These are phyloP conservation scores for Pseudonitzschia pungens DNA, from an alignment of 108 stramenopile genomes.

Conservation along the genomic window DNA sequence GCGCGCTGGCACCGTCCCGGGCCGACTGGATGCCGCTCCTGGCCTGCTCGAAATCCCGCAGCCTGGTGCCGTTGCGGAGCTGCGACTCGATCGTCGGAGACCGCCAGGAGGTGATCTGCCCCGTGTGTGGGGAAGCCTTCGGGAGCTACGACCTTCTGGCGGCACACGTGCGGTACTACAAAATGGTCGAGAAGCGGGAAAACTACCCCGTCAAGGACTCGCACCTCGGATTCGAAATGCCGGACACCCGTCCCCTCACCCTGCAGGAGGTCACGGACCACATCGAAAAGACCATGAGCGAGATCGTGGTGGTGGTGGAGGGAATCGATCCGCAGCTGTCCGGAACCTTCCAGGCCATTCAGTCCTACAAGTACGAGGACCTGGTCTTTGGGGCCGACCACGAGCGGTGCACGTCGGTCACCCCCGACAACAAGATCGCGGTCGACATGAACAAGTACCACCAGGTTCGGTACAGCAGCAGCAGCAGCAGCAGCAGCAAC, in stretches of 20 bases:
- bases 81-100: conserved; percentile 42
- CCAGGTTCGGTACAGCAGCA: conserved; percentile 12
- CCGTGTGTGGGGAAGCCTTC: conserved; percentile 67
- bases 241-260: conserved; percentile 13
- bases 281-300: conserved; percentile 45
- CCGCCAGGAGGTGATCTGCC: conserved; percentile 60
- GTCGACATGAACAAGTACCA: conserved; percentile 54
- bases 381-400: conserved; percentile 71
- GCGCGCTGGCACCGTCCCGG: conserved; percentile 28
- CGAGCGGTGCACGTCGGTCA: conserved; percentile 48
- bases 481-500: neutral
- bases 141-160: conserved; percentile 48
- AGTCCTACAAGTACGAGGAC: conserved; percentile 76
- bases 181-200: conserved; percentile 52
- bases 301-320: conserved; percentile 70
- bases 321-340: conserved; percentile 64
- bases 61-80: conserved; percentile 48
- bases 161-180: conserved; percentile 58
- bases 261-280: conserved; percentile 45
- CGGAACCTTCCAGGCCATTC: conserved; percentile 77
- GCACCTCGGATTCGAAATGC: conserved; percentile 26
- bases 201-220: conserved; percentile 30
- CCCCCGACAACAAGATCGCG: conserved; percentile 34
- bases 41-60: conserved; percentile 39
- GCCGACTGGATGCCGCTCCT: conserved; percentile 39